A percentile compares a stretch with the other conserved stretches of the same genome.
Conservation (phyloP, 495 filamentous ascomycete genomes). For the Massariosphaeria phaeospora region DNA sequence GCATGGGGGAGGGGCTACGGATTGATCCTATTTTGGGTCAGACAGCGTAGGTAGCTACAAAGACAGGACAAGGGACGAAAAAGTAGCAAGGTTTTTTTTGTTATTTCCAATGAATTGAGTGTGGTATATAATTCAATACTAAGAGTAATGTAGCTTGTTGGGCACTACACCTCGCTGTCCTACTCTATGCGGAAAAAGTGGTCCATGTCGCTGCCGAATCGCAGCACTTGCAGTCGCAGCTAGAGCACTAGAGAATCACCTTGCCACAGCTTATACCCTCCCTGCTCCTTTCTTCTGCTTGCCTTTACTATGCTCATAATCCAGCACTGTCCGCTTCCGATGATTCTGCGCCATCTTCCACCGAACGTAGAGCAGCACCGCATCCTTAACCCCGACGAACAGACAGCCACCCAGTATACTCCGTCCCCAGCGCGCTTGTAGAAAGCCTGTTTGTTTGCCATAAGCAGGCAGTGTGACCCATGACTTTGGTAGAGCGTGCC, state of each 20-base stretch:
- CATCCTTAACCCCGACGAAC: constrained; percentile 73
- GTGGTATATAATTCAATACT: no score
- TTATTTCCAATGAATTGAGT: no score
- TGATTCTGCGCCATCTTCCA: constrained; percentile 68
- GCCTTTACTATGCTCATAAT: constrained; percentile 52
- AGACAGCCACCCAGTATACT: constrained; percentile 75
- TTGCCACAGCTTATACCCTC: background rate
- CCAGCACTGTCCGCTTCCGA: constrained; percentile 59
- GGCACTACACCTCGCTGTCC: no score
- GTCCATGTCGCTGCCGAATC: no score
- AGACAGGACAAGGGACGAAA: no score
- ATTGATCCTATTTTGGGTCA: no score
- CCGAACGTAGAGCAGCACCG: constrained; percentile 65
- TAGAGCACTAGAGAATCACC: background rate
- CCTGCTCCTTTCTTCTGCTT: constrained; percentile 8
- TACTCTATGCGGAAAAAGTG: no score
- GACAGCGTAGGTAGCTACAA: no score
- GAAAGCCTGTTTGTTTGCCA: constrained; percentile 49
- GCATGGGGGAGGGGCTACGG: no score
- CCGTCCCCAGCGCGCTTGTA: constrained; percentile 72
- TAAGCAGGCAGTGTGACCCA: constrained; percentile 51
- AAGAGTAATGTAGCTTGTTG: no score
- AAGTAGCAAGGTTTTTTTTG: no score
- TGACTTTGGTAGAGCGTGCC: constrained; percentile 54
- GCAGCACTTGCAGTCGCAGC: background rate